Percentiles rank a stretch among this genome's conserved stretches.
Evolutionary conservation across 768 basidiomycete species (phyloP).

Genomic region (Suillus clintonianus): DNA sequence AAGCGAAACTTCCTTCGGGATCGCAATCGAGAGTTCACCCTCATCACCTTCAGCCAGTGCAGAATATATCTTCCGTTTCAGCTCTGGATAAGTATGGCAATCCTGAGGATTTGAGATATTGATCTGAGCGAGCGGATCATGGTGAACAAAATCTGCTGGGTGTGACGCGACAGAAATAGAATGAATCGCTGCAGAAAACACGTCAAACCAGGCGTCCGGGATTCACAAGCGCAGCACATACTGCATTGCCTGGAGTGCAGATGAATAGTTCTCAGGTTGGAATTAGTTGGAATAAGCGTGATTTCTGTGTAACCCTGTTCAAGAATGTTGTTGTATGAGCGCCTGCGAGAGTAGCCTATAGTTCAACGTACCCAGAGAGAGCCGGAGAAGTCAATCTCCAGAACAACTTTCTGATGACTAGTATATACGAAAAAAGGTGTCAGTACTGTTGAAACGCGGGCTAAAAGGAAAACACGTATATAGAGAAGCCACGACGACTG

Average conservation of each 20-base stretch:
- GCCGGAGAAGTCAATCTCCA: slow-evolving; percentile 93
- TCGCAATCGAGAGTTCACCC: slow-evolving; percentile 89
- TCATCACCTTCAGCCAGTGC: slow-evolving; percentile 91
- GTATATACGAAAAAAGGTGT: slow-evolving; percentile 62
- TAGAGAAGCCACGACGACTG: slow-evolving; percentile 77
- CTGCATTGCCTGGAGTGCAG: slow-evolving; percentile 89
- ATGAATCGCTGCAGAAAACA: slow-evolving; percentile 56
- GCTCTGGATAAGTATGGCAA: slow-evolving; percentile 87
- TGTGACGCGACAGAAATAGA: slow-evolving; percentile 72
- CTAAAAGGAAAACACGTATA: slow-evolving; percentile 65
- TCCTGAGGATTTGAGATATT: slow-evolving; percentile 70
- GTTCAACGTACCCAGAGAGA: slow-evolving; percentile 68
- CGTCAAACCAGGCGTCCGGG: slow-evolving; percentile 24
- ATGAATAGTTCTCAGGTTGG: slow-evolving; percentile 79
- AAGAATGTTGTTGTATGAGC: slow-evolving; percentile 20
- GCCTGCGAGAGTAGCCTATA: slow-evolving; percentile 14
- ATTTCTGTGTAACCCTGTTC: slow-evolving; percentile 90
- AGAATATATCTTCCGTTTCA: slow-evolving; percentile 90
- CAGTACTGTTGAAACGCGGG: slow-evolving; percentile 34
- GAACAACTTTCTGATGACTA: slow-evolving; percentile 94
- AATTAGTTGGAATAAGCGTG: slow-evolving; percentile 78
- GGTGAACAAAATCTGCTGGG: slow-evolving; percentile 74
- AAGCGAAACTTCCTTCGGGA: slow-evolving; percentile 72
- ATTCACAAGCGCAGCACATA: slow-evolving; percentile 41
- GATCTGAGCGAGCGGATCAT: slow-evolving; percentile 72